Base-by-base conservation (phyloP, 2,329 filamentous ascomycete species). In the Monosporascus sp. region DNA sequence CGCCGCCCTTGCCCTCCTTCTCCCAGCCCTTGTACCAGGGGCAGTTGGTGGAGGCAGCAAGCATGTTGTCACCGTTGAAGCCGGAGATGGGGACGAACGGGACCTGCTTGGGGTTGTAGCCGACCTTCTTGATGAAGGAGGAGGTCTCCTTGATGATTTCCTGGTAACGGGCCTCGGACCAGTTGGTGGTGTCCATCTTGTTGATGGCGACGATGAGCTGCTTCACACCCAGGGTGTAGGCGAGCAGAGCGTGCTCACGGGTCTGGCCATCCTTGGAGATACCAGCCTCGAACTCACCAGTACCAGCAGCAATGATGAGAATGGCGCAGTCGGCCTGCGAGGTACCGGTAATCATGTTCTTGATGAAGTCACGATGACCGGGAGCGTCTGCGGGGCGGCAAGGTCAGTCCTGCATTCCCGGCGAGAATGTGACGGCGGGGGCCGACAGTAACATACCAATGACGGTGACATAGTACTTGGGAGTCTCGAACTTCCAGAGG, bases 341-440 rank as follows among this genome's bases (percentile, higher is more conserved):
- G 75, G 94, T 97, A 92, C 94, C 94, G 88, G 94, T 97, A 80
- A 99, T 99, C 94, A 99, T 99, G 92, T 97, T 99, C 93, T 99
- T 99, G 91, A 99, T 97, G 87, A 97, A 99, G 77, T 99, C 94
- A 94, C 94, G 93, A 82, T 99, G 94, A 81, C 94, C 94, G 73
- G 94, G 94, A 78, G 94, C 94, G 74, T 99, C 90, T 88, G 66
- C 9, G 17, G 26, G 41, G 3, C 41, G 37, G 5, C 48, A 5
- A 38, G 9, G 55, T 65, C 56, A 67, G 65, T 60, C 56, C 49
- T 38, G 22, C 11, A 14, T 35, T 14, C 4, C 11, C 37, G 40
- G 8, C 16, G 16, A 6, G 43, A 54, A 53, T 60, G 58, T 45
- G 52, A 52, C 14, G 41, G 31, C 40, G 14, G 7, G 24, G 9